phyloP scores from a whole-genome alignment of 2,329 filamentous ascomycete genomes.

The Apiospora hydei region DNA sequence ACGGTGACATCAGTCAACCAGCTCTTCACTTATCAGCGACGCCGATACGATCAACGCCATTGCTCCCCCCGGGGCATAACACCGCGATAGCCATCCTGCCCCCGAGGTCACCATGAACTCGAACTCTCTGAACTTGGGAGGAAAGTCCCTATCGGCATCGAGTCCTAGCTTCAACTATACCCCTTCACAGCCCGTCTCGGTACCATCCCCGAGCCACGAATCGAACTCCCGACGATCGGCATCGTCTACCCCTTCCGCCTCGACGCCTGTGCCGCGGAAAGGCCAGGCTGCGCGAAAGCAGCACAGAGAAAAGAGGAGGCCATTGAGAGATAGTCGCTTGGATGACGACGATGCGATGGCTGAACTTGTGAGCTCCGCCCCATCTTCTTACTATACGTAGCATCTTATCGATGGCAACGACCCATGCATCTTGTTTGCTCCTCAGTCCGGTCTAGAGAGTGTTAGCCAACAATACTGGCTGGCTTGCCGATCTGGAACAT shows the following conservation, averaged over 20 bases:
- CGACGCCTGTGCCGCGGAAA: slow-evolving; percentile 68
- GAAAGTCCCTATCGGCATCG: slow-evolving; percentile 58
- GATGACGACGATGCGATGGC: slow-evolving; percentile 88
- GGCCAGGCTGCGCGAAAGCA: slow-evolving; percentile 80
- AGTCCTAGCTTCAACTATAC: slow-evolving; percentile 51
- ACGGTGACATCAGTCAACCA: background rate
- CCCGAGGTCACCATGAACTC: slow-evolving; percentile 42
- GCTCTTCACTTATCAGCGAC: background rate
- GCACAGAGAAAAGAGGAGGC: slow-evolving; percentile 82
- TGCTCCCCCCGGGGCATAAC: background rate
- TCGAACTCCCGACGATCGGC: slow-evolving; percentile 54
- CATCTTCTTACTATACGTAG: slow-evolving; percentile 3
- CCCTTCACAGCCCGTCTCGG: slow-evolving; percentile 49
- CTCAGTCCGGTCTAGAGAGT: background rate
- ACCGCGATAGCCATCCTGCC: slow-evolving; percentile 8
- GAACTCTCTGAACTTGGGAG: slow-evolving; percentile 49
- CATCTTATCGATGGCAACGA: slow-evolving; percentile 28
- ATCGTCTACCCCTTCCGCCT: slow-evolving; percentile 43
- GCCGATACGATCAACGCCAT: background rate
- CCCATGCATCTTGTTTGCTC: background rate
- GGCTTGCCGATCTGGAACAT: background rate
- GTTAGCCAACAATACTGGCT: background rate
- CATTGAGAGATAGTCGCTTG: slow-evolving; percentile 57
- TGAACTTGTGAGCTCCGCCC: slow-evolving; percentile 67
- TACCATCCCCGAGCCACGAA: slow-evolving; percentile 56